These are phyloP conservation scores for Yarrowia keelungensis DNA, from an alignment of 805 yeast genomes.

Conservation along the genomic window DNA sequence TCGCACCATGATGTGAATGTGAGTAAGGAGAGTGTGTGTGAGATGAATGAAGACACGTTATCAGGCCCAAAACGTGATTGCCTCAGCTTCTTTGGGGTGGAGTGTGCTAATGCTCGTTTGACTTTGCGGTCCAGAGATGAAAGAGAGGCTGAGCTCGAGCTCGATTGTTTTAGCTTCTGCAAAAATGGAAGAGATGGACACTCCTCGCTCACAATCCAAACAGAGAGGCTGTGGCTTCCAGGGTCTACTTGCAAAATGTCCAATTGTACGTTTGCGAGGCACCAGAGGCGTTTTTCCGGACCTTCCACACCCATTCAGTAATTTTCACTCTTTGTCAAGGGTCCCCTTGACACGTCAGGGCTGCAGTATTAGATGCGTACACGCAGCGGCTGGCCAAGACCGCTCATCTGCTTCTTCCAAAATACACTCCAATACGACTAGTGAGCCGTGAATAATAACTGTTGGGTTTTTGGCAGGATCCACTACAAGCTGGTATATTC, in stretches of 20 bases:
- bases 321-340: background rate
- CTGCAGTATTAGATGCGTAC: background rate
- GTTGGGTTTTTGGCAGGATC: too few relatives aligned
- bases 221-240: too few relatives aligned
- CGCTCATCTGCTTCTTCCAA: background rate
- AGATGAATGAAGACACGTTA: conserved; percentile 15
- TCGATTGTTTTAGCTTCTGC: background rate
- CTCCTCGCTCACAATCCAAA: background rate
- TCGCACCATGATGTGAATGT: conserved; percentile 26
- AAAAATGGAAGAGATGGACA: background rate
- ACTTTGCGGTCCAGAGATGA: conserved; percentile 4
- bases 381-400: background rate
- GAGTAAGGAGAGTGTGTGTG: background rate
- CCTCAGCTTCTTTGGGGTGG: background rate
- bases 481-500: background rate
- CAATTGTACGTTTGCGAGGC: too few relatives aligned
- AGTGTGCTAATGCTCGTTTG: conserved; percentile 7
- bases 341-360: background rate
- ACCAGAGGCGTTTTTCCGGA: too few relatives aligned
- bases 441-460: too few relatives aligned
- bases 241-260: too few relatives aligned
- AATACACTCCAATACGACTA: background rate
- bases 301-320: too few relatives aligned
- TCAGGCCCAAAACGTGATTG: conserved; percentile 19
- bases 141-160: conserved; percentile 17